Percentiles rank a stretch among this genome's conserved stretches.
Conservation (phyloP, 2,329 filamentous ascomycete species). For the Didymella keratinophila region DNA sequence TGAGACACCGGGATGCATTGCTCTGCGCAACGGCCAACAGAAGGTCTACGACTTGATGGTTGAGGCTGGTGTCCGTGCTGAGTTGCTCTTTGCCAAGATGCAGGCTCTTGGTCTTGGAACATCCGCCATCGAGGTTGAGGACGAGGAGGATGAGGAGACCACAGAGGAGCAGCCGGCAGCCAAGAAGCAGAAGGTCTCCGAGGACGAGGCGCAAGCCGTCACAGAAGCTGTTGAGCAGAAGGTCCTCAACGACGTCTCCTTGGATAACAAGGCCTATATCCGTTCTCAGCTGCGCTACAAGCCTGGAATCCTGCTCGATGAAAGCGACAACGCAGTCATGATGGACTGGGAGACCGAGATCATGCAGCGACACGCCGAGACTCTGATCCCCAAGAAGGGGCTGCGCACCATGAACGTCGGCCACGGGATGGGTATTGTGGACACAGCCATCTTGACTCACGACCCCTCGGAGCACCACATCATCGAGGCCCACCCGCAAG, state of each 20-base stretch:
- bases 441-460: slow-evolving; percentile 75
- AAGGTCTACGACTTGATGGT: slow-evolving; percentile 50
- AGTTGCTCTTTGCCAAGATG: slow-evolving; percentile 47
- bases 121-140: slow-evolving; percentile 32
- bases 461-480: slow-evolving; percentile 78
- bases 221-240: slow-evolving; percentile 35
- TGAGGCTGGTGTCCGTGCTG: slow-evolving; percentile 48
- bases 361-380: slow-evolving; percentile 78
- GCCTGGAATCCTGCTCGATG: slow-evolving; percentile 67
- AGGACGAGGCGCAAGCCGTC: slow-evolving; percentile 38
- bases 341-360: slow-evolving; percentile 92
- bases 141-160: slow-evolving; percentile 36
- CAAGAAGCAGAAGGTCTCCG: slow-evolving; percentile 46
- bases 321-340: slow-evolving; percentile 84
- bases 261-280: slow-evolving; percentile 53
- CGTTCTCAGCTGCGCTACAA: slow-evolving; percentile 45
- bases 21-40: slow-evolving; percentile 43
- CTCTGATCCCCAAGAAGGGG: slow-evolving; percentile 67
- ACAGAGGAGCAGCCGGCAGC: slow-evolving; percentile 38
- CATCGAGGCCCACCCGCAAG: slow-evolving; percentile 82
- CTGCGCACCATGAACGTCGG: slow-evolving; percentile 83
- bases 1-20: slow-evolving; percentile 51
- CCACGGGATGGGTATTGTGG: slow-evolving; percentile 90
- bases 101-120: slow-evolving; percentile 42
- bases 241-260: slow-evolving; percentile 44